Conservation (phyloP, 257 asterid genomes). For the Solanum bulbocastanum region DNA sequence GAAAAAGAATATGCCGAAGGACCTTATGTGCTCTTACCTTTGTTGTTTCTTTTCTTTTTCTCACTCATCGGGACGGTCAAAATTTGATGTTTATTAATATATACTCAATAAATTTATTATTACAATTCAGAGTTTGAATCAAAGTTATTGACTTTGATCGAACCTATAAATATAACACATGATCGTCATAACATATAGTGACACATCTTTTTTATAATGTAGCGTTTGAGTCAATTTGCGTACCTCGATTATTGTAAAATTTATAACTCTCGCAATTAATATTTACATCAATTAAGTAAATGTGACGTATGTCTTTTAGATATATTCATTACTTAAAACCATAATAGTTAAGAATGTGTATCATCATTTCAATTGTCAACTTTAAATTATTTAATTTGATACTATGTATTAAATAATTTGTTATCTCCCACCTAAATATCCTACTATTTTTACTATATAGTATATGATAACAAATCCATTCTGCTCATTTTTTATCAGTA, state of each 20-base stretch:
- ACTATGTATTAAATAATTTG: neutral
- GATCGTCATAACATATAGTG: too few species aligned
- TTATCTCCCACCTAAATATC: too few species aligned
- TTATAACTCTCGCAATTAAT: neutral
- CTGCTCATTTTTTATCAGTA: neutral
- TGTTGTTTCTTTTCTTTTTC: neutral
- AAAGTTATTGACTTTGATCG: accelerated
- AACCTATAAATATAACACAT: too few species aligned
- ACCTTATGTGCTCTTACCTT: neutral
- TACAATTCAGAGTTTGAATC: neutral
- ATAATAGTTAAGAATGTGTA: neutral
- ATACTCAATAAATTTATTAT: too few species aligned
- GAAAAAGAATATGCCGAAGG: neutral
- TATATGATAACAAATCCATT: neutral
- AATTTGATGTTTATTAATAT: too few species aligned
- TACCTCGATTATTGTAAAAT: neutral
- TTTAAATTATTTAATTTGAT: neutral
- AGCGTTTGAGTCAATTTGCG: neutral
- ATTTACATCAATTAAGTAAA: neutral
- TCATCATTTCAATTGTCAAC: neutral
- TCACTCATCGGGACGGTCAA: neutral
- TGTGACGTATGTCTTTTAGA: neutral
- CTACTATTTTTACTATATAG: too few species aligned
- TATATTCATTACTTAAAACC: neutral
- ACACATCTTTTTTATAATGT: neutral